A percentile compares a stretch with the other conserved stretches of the same genome.
phyloP scores from a whole-genome alignment of 108 stramenopile species.

The Nannochloropsis gaditana region DNA sequence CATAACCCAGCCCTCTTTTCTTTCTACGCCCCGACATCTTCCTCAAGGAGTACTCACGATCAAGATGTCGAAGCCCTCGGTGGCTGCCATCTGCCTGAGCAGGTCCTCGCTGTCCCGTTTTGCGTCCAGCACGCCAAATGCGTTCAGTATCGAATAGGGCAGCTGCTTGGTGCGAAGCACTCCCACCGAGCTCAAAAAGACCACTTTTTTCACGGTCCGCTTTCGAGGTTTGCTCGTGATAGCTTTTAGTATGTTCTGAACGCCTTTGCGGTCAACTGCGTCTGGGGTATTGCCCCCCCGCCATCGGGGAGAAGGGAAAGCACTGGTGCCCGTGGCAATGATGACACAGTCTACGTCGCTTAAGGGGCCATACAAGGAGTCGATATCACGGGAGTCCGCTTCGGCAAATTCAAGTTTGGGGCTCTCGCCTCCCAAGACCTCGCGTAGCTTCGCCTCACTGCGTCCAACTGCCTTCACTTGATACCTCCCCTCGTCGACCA shows the following conservation, averaged over 20 bases:
- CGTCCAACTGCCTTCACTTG: slow-evolving; percentile 43
- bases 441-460: slow-evolving; percentile 32
- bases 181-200: slow-evolving; percentile 57
- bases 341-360: slow-evolving; percentile 39
- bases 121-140: slow-evolving; percentile 67
- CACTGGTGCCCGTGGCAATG: slow-evolving; percentile 52
- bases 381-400: slow-evolving; percentile 50
- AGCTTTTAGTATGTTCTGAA: slow-evolving; percentile 44
- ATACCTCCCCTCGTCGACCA: slow-evolving; percentile 32
- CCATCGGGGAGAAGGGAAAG: slow-evolving; percentile 45
- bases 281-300: slow-evolving; percentile 64
- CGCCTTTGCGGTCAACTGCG: slow-evolving; percentile 59
- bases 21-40: not conserved
- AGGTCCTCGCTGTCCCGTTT: slow-evolving; percentile 62
- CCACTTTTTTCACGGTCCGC: slow-evolving; percentile 38
- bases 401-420: slow-evolving; percentile 47
- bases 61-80: slow-evolving; percentile 7
- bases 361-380: not conserved
- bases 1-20: not conserved
- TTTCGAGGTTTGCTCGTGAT: slow-evolving; percentile 23
- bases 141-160: slow-evolving; percentile 69
- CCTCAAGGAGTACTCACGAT: not conserved
- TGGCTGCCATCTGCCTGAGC: slow-evolving; percentile 23
- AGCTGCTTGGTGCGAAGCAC: slow-evolving; percentile 58
- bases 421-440: slow-evolving; percentile 27